Base-by-base conservation (phyloP, 2,329 filamentous ascomycete genomes). In the Fusarium secorum region DNA sequence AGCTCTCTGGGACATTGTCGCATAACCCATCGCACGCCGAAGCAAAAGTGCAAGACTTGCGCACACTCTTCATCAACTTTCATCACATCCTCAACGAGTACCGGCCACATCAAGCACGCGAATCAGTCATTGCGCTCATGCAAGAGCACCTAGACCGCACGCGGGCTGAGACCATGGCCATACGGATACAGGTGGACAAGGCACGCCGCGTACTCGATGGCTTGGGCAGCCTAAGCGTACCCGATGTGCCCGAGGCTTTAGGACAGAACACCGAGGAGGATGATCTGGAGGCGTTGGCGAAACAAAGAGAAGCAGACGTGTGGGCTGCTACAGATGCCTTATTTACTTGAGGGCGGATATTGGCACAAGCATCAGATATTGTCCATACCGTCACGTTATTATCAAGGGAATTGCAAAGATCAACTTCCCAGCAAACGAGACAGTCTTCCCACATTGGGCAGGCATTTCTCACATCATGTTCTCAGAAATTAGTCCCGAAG, bases 51-150 rank as follows among this genome's bases (percentile, higher is more conserved):
- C 85, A 89, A 46, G 92, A 98, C 79, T 82, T 99, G 35, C 87
- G 92, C 75, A 94, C 91, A 20, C 83, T 98, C 32, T 91, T 97
- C 70, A 90, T 95, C 79, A 98, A 98, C 79, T 92, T 97, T 77
- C 94, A 98, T 81, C 93, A 97, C 77, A 87, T 97, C 58, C 89
- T 98, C 72, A 99, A 99, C 80, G 91, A 97, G 80, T 98, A 97
- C 81, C 88, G 95, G 35, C 95, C 95, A 14, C 95, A 98, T 79
- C 95, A 98, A 82, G 94, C 95, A 28, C 85, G 95, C 46, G 95
- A 98, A 83, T 94, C 91, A 32, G 84, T 97, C 63, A 97, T 97
- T 35, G 82, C 91, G 72, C 88, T 95, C 84, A 94, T 98, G 92
- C 93, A 97, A 81, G 91, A 92, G 72, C 92, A 95, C 76, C 82